Conservation (phyloP, 495 filamentous ascomycete species). For the Penicillium bovifimosum region DNA sequence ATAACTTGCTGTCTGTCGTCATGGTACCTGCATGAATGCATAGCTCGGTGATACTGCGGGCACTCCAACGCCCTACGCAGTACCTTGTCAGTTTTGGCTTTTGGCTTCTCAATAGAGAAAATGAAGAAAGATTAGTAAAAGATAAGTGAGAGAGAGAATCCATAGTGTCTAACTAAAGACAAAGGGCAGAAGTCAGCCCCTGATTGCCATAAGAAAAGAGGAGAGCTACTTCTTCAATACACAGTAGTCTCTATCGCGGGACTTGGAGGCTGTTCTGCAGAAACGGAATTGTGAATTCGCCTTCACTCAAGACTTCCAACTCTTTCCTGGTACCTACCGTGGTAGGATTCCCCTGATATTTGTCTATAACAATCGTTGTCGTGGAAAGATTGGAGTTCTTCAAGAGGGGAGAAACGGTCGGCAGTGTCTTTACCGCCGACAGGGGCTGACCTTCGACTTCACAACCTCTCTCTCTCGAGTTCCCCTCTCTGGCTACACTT, state of each 20-base stretch:
- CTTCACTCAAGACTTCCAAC: neutral
- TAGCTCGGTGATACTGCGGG: neutral
- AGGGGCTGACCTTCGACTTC: conserved; percentile 17
- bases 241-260: neutral
- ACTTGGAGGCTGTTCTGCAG: neutral
- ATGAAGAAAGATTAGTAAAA: neutral
- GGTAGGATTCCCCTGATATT: neutral
- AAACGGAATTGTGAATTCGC: neutral
- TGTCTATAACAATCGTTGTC: neutral
- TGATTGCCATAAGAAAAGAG: conserved; percentile 2
- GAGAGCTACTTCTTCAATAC: neutral
- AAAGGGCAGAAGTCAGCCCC: conserved; percentile 3
- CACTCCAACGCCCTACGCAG: neutral
- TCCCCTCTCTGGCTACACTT: conserved; percentile 3
- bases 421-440: conserved; percentile 26
- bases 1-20: conserved; percentile 3
- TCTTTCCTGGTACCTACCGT: neutral
- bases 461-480: conserved; percentile 1
- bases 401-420: conserved; percentile 12
- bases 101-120: neutral
- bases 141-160: conserved; percentile 2
- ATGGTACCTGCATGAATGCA: conserved; percentile 26
- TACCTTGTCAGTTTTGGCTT: neutral
- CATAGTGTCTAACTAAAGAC: neutral
- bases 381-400: neutral